Evolutionary conservation across 306 rosid species (phyloP).

Genomic region (Phaseolus lunatus): DNA sequence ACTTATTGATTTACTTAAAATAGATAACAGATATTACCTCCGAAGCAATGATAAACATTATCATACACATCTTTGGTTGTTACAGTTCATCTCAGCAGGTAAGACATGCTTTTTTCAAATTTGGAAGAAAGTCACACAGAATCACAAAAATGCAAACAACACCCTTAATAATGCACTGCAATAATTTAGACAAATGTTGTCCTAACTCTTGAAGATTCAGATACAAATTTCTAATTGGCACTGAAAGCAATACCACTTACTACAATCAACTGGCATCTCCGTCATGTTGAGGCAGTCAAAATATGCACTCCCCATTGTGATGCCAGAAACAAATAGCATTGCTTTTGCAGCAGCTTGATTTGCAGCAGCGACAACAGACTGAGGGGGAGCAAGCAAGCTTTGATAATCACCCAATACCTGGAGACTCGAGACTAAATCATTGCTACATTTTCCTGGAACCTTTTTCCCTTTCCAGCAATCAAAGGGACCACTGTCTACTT

Average conservation of each 20-base stretch:
- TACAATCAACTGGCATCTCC: conserved; percentile 76
- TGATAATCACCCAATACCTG: conserved; percentile 88
- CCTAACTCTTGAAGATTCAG: conserved; percentile 14
- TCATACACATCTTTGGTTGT: background rate
- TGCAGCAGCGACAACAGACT: conserved; percentile 67
- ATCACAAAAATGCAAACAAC: conserved; percentile 8
- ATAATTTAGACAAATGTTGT: background rate
- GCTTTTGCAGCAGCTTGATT: conserved; percentile 98
- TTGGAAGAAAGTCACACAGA: conserved; percentile 27
- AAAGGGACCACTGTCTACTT: conserved; percentile 54
- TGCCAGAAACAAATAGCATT: conserved; percentile 80
- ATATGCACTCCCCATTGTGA: conserved; percentile 71
- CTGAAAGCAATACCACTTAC: conserved; percentile 61
- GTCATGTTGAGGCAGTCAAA: conserved; percentile 75
- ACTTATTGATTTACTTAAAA: conserved; percentile 2
- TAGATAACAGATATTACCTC: conserved; percentile 35
- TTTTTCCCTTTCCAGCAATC: conserved; percentile 68
- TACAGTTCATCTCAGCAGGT: conserved; percentile 10
- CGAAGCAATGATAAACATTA: background rate
- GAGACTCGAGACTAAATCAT: conserved; percentile 78
- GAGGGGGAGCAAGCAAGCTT: conserved; percentile 86
- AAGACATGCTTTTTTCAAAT: background rate
- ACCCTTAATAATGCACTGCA: conserved; percentile 17
- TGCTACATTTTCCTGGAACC: conserved; percentile 64
- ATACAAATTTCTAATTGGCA: conserved; percentile 18